Base-by-base conservation (phyloP, 2,329 filamentous ascomycete species). In the Colletotrichum sp. region DNA sequence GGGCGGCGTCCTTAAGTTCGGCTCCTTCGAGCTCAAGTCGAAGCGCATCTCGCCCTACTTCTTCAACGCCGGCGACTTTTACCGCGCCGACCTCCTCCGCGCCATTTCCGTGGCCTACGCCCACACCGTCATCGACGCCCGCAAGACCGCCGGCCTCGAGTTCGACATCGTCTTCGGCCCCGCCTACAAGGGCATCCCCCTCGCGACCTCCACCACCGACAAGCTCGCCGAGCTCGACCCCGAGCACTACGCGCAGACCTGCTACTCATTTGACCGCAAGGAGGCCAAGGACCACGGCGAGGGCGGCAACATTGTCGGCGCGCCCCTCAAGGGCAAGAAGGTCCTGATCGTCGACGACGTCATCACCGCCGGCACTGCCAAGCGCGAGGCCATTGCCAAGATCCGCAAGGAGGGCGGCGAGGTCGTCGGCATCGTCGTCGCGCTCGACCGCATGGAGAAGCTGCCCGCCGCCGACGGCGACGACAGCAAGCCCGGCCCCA, bases 251-350 rank as follows among this genome's bases (percentile, higher is more conserved):
- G 92, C 91, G 72, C 86, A 90, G 59, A 89, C 95, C 73, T 95
- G 93, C 82, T 99, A 98, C 87, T 93, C 93, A 39, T 99, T 98
- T 87, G 98, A 99, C 87, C 92, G 97, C 82, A 99, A 99, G 87
- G 97, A 99, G 87, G 95, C 93, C 81, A 99, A 99, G 89, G 95
- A 95, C 82, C 96, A 99, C 84, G 96, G 97, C 60, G 97, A 99
- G 86, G 96, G 96, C 39, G 96, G 97, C 60, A 94, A 92, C 83
- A 98, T 99, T 81, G 96, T 99, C 16, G 97, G 97, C 13, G 95
- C 95, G 34, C 90, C 93, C 8, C 88, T 99, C 68, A 94, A 94
- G 86, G 96, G 95, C 70, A 96, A 97, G 90, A 92, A 91, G 76
- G 92, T 98, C 18, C 89, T 99, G 39, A 95, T 99, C 80, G 93